phyloP scores from a whole-genome alignment of 2,329 filamentous ascomycete species.

The Byssothecium circinans region DNA sequence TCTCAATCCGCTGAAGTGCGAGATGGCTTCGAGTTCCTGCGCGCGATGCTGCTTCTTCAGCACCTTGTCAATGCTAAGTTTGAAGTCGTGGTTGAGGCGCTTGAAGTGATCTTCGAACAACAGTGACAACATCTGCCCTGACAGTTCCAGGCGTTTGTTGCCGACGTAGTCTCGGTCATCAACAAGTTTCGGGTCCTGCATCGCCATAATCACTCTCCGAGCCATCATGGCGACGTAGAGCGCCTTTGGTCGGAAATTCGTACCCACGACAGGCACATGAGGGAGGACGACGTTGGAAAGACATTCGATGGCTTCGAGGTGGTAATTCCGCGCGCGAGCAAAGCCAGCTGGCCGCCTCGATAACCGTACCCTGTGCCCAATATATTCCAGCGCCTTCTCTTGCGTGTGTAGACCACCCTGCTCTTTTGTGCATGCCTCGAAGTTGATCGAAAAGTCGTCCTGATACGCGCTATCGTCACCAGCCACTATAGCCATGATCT shows the following conservation, averaged over 20 bases:
- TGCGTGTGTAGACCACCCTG: slow-evolving; percentile 76
- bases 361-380: slow-evolving; percentile 77
- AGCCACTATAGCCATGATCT: slow-evolving; percentile 88
- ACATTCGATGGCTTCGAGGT: slow-evolving; percentile 90
- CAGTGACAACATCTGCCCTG: slow-evolving; percentile 88
- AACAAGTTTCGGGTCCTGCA: slow-evolving; percentile 83
- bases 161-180: slow-evolving; percentile 98
- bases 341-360: slow-evolving; percentile 65
- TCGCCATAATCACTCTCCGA: slow-evolving; percentile 90
- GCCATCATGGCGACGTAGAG: slow-evolving; percentile 97
- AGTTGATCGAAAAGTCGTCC: slow-evolving; percentile 93
- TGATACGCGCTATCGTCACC: slow-evolving; percentile 87
- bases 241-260: slow-evolving; percentile 96
- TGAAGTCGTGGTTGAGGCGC: slow-evolving; percentile 85
- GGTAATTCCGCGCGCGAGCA: slow-evolving; percentile 68
- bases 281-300: slow-evolving; percentile 91
- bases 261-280: slow-evolving; percentile 85
- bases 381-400: slow-evolving; percentile 91
- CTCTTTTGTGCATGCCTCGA: slow-evolving; percentile 84
- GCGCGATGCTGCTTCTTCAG: slow-evolving; percentile 91
- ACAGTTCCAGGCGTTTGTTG: slow-evolving; percentile 93
- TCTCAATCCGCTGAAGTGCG: slow-evolving; percentile 80
- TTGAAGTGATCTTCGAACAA: slow-evolving; percentile 99
- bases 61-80: slow-evolving; percentile 92
- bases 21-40: slow-evolving; percentile 82